A percentile compares a stretch with the other conserved stretches of the same genome.
These are phyloP conservation scores for Chalciporus sphaerocephalus DNA, from an alignment of 768 basidiomycete genomes.

Conservation along the genomic window DNA sequence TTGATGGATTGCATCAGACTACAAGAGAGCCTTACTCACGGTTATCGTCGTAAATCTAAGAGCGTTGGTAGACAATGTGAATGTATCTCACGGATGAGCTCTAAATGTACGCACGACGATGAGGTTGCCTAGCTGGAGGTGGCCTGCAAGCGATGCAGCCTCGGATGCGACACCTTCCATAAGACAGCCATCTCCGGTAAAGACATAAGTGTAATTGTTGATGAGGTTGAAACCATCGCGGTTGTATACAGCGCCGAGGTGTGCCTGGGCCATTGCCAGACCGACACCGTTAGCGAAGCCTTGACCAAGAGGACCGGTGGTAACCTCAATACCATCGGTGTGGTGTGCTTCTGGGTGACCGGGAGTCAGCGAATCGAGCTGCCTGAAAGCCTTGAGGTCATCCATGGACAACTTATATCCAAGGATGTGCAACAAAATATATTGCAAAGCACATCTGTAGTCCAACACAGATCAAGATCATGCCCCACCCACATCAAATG, in stretches of 20 bases:
- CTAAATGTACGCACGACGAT: constrained; percentile 66
- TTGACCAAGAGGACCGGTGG: constrained; percentile 94
- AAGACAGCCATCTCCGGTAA: constrained; percentile 92
- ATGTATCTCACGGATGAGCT: constrained; percentile 9
- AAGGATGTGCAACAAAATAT: constrained; percentile 84
- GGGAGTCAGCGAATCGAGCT: constrained; percentile 84
- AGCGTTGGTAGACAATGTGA: constrained; percentile 15
- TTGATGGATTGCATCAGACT: constrained; percentile 3
- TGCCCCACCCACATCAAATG: background rate
- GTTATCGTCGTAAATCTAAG: constrained; percentile 91
- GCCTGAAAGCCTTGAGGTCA: constrained; percentile 91
- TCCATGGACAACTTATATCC: constrained; percentile 91
- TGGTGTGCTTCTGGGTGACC: constrained; percentile 84
- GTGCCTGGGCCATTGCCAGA: constrained; percentile 88
- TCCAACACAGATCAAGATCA: constrained; percentile 5
- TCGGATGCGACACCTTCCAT: constrained; percentile 97
- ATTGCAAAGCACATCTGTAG: constrained; percentile 85
- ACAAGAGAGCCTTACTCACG: constrained; percentile 45
- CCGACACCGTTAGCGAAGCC: constrained; percentile 93
- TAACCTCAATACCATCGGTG: constrained; percentile 80
- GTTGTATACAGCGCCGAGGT: constrained; percentile 87
- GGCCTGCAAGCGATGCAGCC: constrained; percentile 88
- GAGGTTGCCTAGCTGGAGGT: constrained; percentile 89
- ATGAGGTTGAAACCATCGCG: constrained; percentile 76
- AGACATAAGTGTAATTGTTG: constrained; percentile 88